Evolutionary conservation across 352 stramenopile genomes (phyloP).

Genomic region (Globisporangium acanthophoron): DNA sequence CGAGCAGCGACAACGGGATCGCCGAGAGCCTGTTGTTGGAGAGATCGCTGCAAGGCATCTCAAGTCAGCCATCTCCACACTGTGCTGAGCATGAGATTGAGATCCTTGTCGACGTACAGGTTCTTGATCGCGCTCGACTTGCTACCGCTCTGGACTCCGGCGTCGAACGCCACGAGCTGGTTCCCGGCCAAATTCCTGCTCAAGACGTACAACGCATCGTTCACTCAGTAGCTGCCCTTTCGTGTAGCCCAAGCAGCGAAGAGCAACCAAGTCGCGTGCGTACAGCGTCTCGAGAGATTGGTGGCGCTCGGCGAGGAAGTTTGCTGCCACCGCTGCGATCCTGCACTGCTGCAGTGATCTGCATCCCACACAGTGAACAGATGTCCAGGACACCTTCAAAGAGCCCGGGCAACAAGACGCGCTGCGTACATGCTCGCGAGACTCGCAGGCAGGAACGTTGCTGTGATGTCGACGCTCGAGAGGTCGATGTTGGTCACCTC

Average conservation of each 20-base stretch:
- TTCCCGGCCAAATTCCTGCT: slow-evolving; percentile 9
- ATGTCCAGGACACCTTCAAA: not conserved
- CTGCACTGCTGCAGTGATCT: slow-evolving; percentile 25
- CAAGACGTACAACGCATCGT: slow-evolving; percentile 14
- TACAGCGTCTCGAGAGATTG: not conserved
- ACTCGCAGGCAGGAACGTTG: slow-evolving; percentile 33
- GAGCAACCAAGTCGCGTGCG: no score
- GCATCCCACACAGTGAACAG: not conserved
- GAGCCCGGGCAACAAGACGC: not conserved
- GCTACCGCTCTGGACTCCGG: not conserved
- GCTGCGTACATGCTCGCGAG: slow-evolving; percentile 33
- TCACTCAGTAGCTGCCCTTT: not conserved
- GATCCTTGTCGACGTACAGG: slow-evolving; percentile 15
- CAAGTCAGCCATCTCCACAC: not conserved
- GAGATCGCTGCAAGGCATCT: slow-evolving; percentile 17
- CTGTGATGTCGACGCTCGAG: slow-evolving; percentile 22
- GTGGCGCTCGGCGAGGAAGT: slow-evolving; percentile 19
- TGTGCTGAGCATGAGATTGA: not conserved
- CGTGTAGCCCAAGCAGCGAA: no score
- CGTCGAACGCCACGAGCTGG: not conserved
- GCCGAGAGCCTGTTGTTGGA: slow-evolving; percentile 35
- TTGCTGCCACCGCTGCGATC: slow-evolving; percentile 28
- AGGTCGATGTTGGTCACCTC: slow-evolving; percentile 39
- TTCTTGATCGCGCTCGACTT: slow-evolving; percentile 16
- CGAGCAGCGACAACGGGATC: slow-evolving; percentile 27